These are phyloP conservation scores for Eucalyptus grandis DNA, from an alignment of 345 rosid species.

Conservation along the genomic window DNA sequence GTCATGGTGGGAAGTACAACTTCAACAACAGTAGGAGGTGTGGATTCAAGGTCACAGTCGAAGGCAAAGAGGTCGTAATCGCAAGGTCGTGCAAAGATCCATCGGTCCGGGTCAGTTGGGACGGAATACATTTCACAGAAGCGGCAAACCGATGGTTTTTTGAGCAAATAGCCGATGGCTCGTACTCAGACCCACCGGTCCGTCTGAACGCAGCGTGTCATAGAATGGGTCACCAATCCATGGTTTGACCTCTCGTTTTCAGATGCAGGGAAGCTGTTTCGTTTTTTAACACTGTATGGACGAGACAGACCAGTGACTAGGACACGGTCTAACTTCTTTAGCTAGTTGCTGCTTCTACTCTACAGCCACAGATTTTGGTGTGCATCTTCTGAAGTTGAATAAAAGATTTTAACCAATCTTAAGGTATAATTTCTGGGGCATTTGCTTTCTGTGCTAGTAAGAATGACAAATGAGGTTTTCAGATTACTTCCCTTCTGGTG, in stretches of 20 bases:
- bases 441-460: background rate
- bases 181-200: conserved; percentile 42
- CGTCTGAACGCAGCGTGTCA: conserved; percentile 33
- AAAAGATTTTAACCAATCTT: background rate
- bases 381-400: background rate
- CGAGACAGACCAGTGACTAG: background rate
- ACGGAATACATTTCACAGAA: conserved; percentile 63
- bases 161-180: conserved; percentile 23
- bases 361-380: background rate
- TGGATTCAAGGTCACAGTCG: conserved; percentile 26
- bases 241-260: background rate
- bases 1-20: conserved; percentile 67
- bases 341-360: background rate
- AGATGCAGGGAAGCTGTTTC: background rate
- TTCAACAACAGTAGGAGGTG: conserved; percentile 33
- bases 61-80: conserved; percentile 34
- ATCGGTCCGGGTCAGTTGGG: conserved; percentile 42
- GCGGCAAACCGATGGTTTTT: conserved; percentile 61
- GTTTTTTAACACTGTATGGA: background rate
- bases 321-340: background rate
- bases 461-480: background rate
- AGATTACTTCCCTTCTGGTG: background rate
- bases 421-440: background rate
- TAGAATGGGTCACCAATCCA: background rate
- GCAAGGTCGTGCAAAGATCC: conserved; percentile 53